These are phyloP conservation scores for Penicillium bialowiezense DNA, from an alignment of 495 filamentous ascomycete species.

Conservation along the genomic window DNA sequence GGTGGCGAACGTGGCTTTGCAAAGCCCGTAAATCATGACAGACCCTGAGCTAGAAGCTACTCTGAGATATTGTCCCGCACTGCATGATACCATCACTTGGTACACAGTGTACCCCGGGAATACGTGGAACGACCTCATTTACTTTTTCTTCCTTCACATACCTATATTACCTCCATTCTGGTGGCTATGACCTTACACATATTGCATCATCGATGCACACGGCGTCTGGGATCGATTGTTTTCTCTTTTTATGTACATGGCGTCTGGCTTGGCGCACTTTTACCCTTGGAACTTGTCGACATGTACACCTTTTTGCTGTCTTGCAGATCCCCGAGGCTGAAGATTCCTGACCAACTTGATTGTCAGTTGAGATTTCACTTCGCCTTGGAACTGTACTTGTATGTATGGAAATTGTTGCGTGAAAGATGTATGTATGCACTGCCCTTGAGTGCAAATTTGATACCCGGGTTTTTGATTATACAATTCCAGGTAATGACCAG, in stretches of 20 bases:
- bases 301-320: conserved; percentile 4
- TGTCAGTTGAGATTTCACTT: conserved; percentile 2
- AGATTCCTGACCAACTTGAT: not conserved
- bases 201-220: conserved; percentile 11
- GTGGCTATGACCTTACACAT: conserved; percentile 15
- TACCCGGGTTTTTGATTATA: conserved; percentile 17
- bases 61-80: conserved; percentile 2
- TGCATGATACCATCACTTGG: conserved; percentile 24
- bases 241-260: conserved; percentile 8
- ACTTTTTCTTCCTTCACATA: conserved; percentile 8
- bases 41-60: not conserved
- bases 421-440: conserved; percentile 1
- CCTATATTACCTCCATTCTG: conserved; percentile 11
- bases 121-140: conserved; percentile 17
- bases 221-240: conserved; percentile 13
- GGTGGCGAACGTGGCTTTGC: conserved; percentile 60
- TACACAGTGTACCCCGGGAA: not conserved
- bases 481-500: not conserved
- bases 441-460: conserved; percentile 17
- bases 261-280: conserved; percentile 11
- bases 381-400: conserved; percentile 13
- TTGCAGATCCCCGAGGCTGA: conserved; percentile 11
- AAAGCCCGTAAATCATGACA: conserved; percentile 32
- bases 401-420: conserved; percentile 9
- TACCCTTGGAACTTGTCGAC: not conserved